Conservation (phyloP, 1,139 yeast genomes). For the Pichia norvegensis region DNA sequence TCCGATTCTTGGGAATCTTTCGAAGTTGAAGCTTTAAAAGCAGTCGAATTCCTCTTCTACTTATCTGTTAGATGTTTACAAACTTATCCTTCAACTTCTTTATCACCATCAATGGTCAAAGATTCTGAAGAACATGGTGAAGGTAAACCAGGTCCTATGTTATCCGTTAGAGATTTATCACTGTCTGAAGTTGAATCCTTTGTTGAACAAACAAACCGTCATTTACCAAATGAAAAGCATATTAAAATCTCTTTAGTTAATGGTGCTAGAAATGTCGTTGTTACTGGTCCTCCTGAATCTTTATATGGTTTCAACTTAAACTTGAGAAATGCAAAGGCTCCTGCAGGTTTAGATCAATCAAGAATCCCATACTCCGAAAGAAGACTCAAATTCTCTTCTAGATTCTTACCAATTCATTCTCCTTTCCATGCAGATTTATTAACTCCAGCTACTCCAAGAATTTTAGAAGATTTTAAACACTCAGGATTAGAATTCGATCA, state of each 20-base stretch:
- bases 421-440: constrained; percentile 95
- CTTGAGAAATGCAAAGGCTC: constrained; percentile 90
- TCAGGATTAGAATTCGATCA: constrained; percentile 52
- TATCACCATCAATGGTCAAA: constrained; percentile 89
- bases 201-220: constrained; percentile 83
- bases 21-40: constrained; percentile 62
- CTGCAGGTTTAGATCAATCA: constrained; percentile 89
- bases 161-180: constrained; percentile 83
- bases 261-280: constrained; percentile 93
- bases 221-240: constrained; percentile 86
- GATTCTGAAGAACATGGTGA: constrained; percentile 92
- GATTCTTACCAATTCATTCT: constrained; percentile 90
- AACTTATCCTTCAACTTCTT: constrained; percentile 85
- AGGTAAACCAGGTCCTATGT: constrained; percentile 97
- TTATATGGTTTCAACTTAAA: constrained; percentile 89
- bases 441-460: constrained; percentile 58
- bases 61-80: constrained; percentile 89
- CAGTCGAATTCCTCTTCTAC: constrained; percentile 79
- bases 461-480: constrained; percentile 55
- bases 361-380: constrained; percentile 90
- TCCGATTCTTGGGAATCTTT: constrained; percentile 83
- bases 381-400: constrained; percentile 83
- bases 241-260: constrained; percentile 84
- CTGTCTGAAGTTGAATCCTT: constrained; percentile 68
- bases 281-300: constrained; percentile 98